Evolutionary conservation across 192 early-diverging fungal species (phyloP), one percentile per base, ranked within the genome.

Genomic region (Backusella mclennaniae): DNA sequence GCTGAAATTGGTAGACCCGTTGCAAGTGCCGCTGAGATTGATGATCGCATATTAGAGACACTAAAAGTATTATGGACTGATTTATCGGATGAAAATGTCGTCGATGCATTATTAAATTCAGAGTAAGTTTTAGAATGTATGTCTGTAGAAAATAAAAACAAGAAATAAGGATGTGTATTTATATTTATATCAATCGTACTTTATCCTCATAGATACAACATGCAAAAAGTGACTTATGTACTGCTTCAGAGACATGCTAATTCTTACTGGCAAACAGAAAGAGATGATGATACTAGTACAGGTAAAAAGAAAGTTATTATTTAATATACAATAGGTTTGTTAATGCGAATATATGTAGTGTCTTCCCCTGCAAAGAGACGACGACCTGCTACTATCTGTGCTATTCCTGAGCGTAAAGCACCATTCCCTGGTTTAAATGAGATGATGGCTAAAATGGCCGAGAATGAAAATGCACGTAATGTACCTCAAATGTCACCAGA

Each of bases 171-270:
- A 39, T 39, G 38, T 3, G 0, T 39, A 39, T 39, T 39, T 2
- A 39, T 11, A 39, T 39, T 39, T 39, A 39, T 39, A 39, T 39
- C 2, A 39, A 11, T 39, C 3, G 38, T 67, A 35, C 33, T 33
- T 33, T 3, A 33, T 33, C 33, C 33, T 33, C 33, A 33, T 44
- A 82, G 80, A 31, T 66, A 82, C 17, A 82, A 82, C 39, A 82
- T 82, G 81, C 81, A 79, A 71, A 82, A 82, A 38, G 77, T 79
- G 6, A 82, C 77, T 0, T 82, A 82, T 71, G 77, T 79, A 6
- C 29, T 82, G 33, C 77, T 82, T 11, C 71, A 76, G 38, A 53
- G 77, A 21, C 77, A 78, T 21, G 77, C 81, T 14, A 73, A 41
- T 26, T 69, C 75, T 4, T 82, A 79, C 44, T 79, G 81, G 81